These are phyloP conservation scores for Xerocomus potaroensis DNA, from an alignment of 768 basidiomycete genomes.

Conservation along the genomic window DNA sequence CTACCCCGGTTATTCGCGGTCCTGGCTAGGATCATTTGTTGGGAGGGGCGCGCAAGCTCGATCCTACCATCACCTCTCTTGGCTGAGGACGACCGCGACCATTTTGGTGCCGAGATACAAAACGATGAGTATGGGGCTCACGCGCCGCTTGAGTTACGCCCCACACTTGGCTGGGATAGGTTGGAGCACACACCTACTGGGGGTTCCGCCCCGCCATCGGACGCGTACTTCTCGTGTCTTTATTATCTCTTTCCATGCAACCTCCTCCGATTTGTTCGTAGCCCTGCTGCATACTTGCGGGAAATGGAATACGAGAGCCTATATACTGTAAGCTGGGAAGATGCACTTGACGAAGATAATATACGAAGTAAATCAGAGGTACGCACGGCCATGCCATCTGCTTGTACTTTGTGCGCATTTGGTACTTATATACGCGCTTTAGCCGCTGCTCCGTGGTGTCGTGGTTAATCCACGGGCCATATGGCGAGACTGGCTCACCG, in stretches of 20 bases:
- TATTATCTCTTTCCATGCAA: constrained; percentile 94
- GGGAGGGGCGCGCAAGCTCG: constrained; percentile 53
- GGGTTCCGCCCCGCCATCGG: constrained; percentile 54
- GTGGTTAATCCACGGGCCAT: constrained; percentile 72
- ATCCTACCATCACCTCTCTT: constrained; percentile 29
- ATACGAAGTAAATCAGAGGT: constrained; percentile 75
- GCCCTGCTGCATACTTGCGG: constrained; percentile 60
- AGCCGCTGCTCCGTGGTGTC: constrained; percentile 69
- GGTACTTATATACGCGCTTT: constrained; percentile 3
- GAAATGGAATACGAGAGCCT: constrained; percentile 49
- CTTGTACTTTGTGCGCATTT: neutral
- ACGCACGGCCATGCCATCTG: constrained; percentile 13
- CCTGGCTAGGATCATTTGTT: constrained; percentile 68
- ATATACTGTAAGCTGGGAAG: constrained; percentile 68
- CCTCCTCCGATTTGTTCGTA: constrained; percentile 71
- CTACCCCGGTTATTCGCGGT: constrained; percentile 66
- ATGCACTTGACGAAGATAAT: constrained; percentile 61
- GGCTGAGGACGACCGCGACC: constrained; percentile 31
- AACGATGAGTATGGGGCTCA: constrained; percentile 31
- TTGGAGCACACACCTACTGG: constrained; percentile 58
- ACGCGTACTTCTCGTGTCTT: constrained; percentile 68
- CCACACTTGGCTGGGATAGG: constrained; percentile 63
- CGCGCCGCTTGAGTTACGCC: constrained; percentile 41
- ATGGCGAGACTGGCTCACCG: constrained; percentile 57
- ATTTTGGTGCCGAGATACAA: constrained; percentile 1